Evolutionary conservation across 2,329 filamentous ascomycete species (phyloP).

Genomic region (Phaeosphaeria sp.): DNA sequence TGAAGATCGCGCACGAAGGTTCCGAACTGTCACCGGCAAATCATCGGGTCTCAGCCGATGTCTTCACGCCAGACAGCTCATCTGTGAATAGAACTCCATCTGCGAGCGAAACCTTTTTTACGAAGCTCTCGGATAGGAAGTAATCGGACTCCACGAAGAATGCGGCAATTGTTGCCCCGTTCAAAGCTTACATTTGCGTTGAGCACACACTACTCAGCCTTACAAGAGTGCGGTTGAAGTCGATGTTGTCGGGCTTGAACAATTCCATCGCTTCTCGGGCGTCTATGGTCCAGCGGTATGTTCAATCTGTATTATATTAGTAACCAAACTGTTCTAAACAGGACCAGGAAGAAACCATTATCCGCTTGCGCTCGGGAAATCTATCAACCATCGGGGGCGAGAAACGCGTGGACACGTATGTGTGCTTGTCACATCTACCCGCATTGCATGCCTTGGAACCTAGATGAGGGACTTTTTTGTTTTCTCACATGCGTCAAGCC

Average conservation of each 20-base stretch:
- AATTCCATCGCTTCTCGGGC: not conserved
- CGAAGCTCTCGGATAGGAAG: too few relatives aligned
- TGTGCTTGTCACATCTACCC: not conserved
- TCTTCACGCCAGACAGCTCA: too few relatives aligned
- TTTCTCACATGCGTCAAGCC: not conserved
- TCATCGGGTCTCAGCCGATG: too few relatives aligned
- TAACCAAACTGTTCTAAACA: not conserved
- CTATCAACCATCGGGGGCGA: not conserved
- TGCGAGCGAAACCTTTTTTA: too few relatives aligned
- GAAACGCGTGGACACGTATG: not conserved
- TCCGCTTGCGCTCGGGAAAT: not conserved
- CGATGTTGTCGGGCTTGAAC: not conserved
- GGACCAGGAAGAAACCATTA: not conserved
- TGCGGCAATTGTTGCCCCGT: too few relatives aligned
- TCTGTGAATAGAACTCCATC: too few relatives aligned
- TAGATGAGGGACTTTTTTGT: not conserved
- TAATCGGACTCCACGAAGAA: too few relatives aligned
- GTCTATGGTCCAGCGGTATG: not conserved
- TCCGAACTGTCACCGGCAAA: too few relatives aligned
- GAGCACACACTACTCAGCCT: too few relatives aligned
- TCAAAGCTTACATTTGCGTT: too few relatives aligned
- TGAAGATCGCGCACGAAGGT: too few relatives aligned
- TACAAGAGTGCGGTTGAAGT: too few relatives aligned
- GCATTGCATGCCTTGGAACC: not conserved
- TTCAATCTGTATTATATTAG: not conserved